phyloP scores from a whole-genome alignment of 345 rosid genomes.

The Lepidium aucheri region DNA sequence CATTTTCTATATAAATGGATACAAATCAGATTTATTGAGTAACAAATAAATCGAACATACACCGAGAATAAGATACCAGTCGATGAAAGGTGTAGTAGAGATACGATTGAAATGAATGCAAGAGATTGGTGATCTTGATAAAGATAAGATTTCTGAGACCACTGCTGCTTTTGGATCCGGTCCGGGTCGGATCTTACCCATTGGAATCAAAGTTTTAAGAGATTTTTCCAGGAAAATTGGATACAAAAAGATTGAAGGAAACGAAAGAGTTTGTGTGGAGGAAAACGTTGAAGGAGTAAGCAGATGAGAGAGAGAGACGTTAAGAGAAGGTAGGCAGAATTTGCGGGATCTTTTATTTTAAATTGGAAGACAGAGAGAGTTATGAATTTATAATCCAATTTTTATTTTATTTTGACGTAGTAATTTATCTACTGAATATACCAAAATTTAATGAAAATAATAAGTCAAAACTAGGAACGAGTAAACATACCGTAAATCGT shows the following conservation, averaged over 20 bases:
- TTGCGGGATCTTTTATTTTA: slow-evolving; percentile 57
- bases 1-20: too few relatives aligned
- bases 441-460: background rate
- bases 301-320: slow-evolving; percentile 19
- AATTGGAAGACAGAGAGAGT: slow-evolving; percentile 31
- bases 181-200: slow-evolving; percentile 45
- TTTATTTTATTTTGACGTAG: background rate
- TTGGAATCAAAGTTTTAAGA: slow-evolving; percentile 10
- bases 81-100: slow-evolving; percentile 45
- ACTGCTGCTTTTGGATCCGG: slow-evolving; percentile 40
- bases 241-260: background rate
- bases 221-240: background rate
- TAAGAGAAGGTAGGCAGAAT: slow-evolving; percentile 53
- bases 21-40: too few relatives aligned
- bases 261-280: background rate
- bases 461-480: background rate
- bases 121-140: slow-evolving; percentile 37
- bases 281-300: background rate
- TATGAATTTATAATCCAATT: background rate
- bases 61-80: slow-evolving; percentile 84
- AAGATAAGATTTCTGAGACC: slow-evolving; percentile 55
- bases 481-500: slow-evolving; percentile 2
- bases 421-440: background rate
- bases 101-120: slow-evolving; percentile 41
- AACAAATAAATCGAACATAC: too few relatives aligned